Conservation (phyloP, 169 alveolate species). For the Plasmodium gonderi region DNA sequence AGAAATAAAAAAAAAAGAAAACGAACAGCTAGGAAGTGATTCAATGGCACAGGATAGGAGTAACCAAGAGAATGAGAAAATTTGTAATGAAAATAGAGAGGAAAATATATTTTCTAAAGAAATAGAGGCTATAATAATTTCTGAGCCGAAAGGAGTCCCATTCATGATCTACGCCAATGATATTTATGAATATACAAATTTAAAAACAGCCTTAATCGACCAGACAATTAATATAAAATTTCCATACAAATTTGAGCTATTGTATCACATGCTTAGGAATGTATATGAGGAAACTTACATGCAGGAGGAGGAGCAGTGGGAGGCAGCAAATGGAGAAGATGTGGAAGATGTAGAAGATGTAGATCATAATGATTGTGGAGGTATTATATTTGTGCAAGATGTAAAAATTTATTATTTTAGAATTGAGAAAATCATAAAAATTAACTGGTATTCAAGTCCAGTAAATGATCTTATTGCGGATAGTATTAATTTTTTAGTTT, state of each 20-base stretch:
- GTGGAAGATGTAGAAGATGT: slow-evolving; percentile 16
- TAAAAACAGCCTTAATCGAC: slow-evolving; percentile 76
- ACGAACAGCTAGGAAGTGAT: not conserved
- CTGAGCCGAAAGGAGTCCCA: slow-evolving; percentile 62
- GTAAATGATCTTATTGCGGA: slow-evolving; percentile 85
- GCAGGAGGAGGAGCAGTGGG: slow-evolving; percentile 6
- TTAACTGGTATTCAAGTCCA: slow-evolving; percentile 78
- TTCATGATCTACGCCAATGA: slow-evolving; percentile 78
- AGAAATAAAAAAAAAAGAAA: not conserved
- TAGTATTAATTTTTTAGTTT: slow-evolving; percentile 80
- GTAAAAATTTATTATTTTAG: slow-evolving; percentile 25
- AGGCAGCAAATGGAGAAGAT: slow-evolving; percentile 29
- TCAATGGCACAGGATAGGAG: not conserved
- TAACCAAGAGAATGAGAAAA: not conserved
- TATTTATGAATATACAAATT: slow-evolving; percentile 74
- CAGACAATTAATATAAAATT: slow-evolving; percentile 78
- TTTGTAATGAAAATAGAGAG: not conserved
- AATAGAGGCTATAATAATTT: slow-evolving; percentile 74
- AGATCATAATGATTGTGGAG: slow-evolving; percentile 5
- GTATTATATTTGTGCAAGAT: slow-evolving; percentile 29
- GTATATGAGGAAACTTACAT: slow-evolving; percentile 77
- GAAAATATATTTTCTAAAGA: slow-evolving; percentile 14
- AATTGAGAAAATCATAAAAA: slow-evolving; percentile 38
- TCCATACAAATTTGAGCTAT: slow-evolving; percentile 72
- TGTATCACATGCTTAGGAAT: slow-evolving; percentile 63